These are phyloP conservation scores for Botrytis pseudocinerea DNA, from an alignment of 2,329 filamentous ascomycete species.

Conservation along the genomic window DNA sequence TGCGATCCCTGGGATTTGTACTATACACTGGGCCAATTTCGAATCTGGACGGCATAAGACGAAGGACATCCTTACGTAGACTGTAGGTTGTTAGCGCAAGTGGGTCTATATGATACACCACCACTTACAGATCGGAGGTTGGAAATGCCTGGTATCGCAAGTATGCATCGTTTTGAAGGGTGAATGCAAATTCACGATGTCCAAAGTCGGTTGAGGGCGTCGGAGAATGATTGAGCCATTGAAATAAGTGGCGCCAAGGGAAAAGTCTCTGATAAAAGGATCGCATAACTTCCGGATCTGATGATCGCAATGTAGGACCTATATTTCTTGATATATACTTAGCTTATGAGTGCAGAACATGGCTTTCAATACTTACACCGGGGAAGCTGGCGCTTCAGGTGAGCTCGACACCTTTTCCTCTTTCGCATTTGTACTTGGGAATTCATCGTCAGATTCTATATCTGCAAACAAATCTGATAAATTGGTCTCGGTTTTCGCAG, in stretches of 20 bases:
- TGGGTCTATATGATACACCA: background rate
- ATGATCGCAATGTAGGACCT: conserved; percentile 49
- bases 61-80: conserved; percentile 87
- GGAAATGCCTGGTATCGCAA: conserved; percentile 84
- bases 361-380: conserved; percentile 43
- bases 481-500: conserved; percentile 44
- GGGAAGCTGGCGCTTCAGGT: conserved; percentile 46
- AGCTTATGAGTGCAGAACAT: background rate
- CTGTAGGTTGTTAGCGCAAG: conserved; percentile 45
- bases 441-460: conserved; percentile 61
- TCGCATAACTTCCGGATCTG: conserved; percentile 82
- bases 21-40: conserved; percentile 98
- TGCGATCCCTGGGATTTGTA: conserved; percentile 90
- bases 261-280: conserved; percentile 96
- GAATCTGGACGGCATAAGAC: conserved; percentile 87
- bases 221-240: conserved; percentile 95
- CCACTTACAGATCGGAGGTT: conserved; percentile 60
- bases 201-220: conserved; percentile 84
- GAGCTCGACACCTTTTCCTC: conserved; percentile 48
- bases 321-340: conserved; percentile 39
- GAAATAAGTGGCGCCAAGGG: conserved; percentile 90
- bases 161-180: conserved; percentile 88
- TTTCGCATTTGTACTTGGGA: conserved; percentile 49
- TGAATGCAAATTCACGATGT: conserved; percentile 95
- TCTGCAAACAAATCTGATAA: conserved; percentile 61